Evolutionary conservation across 208 protist species (phyloP).

Genomic region (Wallacemonas sp.): DNA sequence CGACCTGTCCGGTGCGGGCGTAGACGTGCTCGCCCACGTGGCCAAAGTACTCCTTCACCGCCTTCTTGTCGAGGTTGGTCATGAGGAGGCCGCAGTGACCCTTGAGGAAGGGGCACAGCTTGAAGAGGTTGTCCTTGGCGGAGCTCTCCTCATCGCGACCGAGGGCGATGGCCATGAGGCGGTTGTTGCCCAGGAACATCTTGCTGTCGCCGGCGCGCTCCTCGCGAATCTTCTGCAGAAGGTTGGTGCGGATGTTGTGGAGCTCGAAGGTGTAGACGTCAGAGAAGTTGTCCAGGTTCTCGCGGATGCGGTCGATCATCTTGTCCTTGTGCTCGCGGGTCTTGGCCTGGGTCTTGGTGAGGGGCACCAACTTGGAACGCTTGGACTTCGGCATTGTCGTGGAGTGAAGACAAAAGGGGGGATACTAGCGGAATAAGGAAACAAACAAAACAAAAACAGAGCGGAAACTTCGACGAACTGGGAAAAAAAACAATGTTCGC

Average conservation of each 20-base stretch:
- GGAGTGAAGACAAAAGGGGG: background rate
- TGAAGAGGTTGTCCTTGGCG: constrained; percentile 84
- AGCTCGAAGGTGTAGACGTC: constrained; percentile 87
- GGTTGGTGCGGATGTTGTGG: constrained; percentile 88
- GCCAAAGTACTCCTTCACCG: constrained; percentile 92
- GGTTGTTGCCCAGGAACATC: constrained; percentile 95
- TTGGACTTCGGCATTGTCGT: constrained; percentile 85
- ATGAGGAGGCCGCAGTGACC: constrained; percentile 93
- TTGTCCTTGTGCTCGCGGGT: constrained; percentile 89
- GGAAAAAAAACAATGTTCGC: constrained; percentile 15
- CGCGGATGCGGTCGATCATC: constrained; percentile 90
- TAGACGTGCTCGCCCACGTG: constrained; percentile 78
- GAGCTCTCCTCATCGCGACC: constrained; percentile 84
- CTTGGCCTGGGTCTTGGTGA: constrained; percentile 92
- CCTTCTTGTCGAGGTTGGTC: constrained; percentile 88
- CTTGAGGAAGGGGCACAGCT: constrained; percentile 81
- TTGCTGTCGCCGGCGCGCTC: constrained; percentile 82
- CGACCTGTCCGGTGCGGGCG: constrained; percentile 80
- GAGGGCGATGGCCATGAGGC: constrained; percentile 93
- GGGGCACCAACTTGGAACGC: constrained; percentile 76
- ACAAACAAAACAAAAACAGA: constrained; percentile 5
- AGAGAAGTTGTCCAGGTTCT: constrained; percentile 81
- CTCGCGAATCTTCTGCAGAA: constrained; percentile 91
- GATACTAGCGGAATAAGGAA: background rate
- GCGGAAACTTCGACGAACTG: background rate